Evolutionary conservation across 2,329 filamentous ascomycete species (phyloP).

Genomic region (Venturia aucupariae): DNA sequence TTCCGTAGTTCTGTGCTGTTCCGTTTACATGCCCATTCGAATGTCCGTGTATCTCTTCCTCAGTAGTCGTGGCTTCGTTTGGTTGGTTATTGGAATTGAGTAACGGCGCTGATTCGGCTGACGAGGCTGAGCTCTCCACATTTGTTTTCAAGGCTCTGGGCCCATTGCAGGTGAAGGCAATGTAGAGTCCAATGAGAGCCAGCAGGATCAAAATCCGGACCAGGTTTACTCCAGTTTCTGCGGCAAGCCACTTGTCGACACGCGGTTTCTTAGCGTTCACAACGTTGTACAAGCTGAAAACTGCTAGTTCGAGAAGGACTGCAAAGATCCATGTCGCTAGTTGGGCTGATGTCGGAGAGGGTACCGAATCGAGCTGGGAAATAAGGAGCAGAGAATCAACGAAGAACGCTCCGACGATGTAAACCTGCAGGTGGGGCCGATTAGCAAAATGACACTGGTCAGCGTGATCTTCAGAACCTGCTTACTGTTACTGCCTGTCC

Average conservation of each 20-base stretch:
- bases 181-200: slow-evolving; percentile 50
- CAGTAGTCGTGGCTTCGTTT: slow-evolving; percentile 20
- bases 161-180: neutral
- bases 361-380: slow-evolving; percentile 73
- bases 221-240: slow-evolving; percentile 58
- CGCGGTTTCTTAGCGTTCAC: slow-evolving; percentile 59
- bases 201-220: slow-evolving; percentile 59
- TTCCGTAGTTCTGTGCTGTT: slow-evolving; percentile 1
- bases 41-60: slow-evolving; percentile 25
- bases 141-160: neutral
- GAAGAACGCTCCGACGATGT: slow-evolving; percentile 75
- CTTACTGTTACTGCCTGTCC: slow-evolving; percentile 68
- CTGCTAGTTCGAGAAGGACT: slow-evolving; percentile 60
- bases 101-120: slow-evolving; percentile 5
- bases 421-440: slow-evolving; percentile 51
- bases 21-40: slow-evolving; percentile 6
- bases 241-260: slow-evolving; percentile 51
- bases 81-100: neutral
- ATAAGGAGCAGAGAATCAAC: slow-evolving; percentile 79
- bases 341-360: slow-evolving; percentile 72
- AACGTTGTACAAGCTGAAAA: slow-evolving; percentile 59
- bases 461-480: slow-evolving; percentile 19
- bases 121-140: neutral
- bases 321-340: slow-evolving; percentile 69
- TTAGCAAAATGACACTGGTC: slow-evolving; percentile 10